Conservation (phyloP, 768 basidiomycete genomes). For the Inosperma sp. region DNA sequence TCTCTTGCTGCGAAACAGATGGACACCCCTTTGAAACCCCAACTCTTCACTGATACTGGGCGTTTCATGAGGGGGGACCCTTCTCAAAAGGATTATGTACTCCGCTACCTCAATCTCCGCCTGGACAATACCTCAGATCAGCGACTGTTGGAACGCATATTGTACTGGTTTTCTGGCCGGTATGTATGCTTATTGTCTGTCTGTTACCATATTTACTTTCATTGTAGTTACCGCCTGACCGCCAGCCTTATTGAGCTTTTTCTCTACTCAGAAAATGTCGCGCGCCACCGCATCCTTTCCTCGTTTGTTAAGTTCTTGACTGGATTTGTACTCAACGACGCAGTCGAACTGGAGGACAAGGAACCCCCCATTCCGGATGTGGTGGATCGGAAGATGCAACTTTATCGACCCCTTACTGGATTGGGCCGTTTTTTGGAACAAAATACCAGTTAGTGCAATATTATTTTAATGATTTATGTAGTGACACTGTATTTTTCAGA, state of each 20-base stretch:
- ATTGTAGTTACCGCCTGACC: constrained; percentile 14
- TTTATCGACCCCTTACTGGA: constrained; percentile 10
- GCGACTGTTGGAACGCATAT: constrained; percentile 17
- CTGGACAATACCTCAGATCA: constrained; percentile 13
- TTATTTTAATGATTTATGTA: constrained; percentile 5
- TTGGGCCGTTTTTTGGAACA: constrained; percentile 12
- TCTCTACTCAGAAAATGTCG: constrained; percentile 15
- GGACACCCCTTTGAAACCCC: not conserved
- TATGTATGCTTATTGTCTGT: constrained; percentile 9
- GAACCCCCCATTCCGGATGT: constrained; percentile 7
- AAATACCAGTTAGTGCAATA: constrained; percentile 8
- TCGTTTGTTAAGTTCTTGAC: constrained; percentile 16
- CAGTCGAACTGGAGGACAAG: constrained; percentile 17
- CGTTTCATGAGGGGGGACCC: not conserved
- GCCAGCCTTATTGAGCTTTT: constrained; percentile 18
- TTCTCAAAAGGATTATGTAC: constrained; percentile 1
- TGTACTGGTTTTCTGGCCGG: constrained; percentile 19
- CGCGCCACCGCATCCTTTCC: constrained; percentile 18
- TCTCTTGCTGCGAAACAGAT: not conserved
- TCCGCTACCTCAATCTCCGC: constrained; percentile 12
- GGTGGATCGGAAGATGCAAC: constrained; percentile 7
- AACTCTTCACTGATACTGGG: not conserved
- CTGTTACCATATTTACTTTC: constrained; percentile 7
- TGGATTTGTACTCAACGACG: constrained; percentile 17
- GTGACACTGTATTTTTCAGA: constrained; percentile 11